Base-by-base conservation (phyloP, 2,329 filamentous ascomycete genomes). In the Xylariales sp. region DNA sequence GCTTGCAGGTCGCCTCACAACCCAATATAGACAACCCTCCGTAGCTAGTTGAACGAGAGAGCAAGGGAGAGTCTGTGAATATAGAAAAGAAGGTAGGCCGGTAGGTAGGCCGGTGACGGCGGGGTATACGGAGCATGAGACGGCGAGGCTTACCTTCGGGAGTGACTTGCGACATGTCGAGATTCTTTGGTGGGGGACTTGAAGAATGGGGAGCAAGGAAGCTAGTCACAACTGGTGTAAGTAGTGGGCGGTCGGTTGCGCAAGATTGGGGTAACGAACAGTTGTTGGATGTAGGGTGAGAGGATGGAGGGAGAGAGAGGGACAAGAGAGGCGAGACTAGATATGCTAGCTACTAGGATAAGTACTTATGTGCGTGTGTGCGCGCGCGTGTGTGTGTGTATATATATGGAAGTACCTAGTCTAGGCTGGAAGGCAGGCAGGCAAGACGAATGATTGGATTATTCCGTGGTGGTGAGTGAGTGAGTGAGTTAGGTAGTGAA, bases 91-190 rank as follows among this genome's bases (percentile, higher is more conserved):
- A 8, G n/a, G 1, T 2, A 41, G 28, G 30, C 32, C 8, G 36
- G 36, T 39, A 8, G 36, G 36, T 23, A 53, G 32, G 46, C 32
- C n/a, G 46, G 49, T 4, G 48, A 70, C 63, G 43, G 68, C 64
- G 67, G 49, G 50, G 49, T 53, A 49, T 12, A 52, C 54, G 61
- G 57, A 32, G 49, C 43, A 70, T 28, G 12, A 30, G 34, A 18
- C 5, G 8, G 46, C 28, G 2, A 43, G 46, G 70, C 78, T 71
- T 72, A 81, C 80, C 79, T 79, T 81, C 80, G 69, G 80, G 80
- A 72, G 79, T 80, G 56, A 77, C 71, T 59, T 77, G 75, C 68
- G 75, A 68, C 75, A 77, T 77, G 48, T 70, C 72, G 72, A 68
- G 43, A 54, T 48, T 49, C 8, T 54, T 12, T 54, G 46, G 52